A percentile compares a stretch with the other conserved stretches of the same genome.
Evolutionary conservation across 2,329 filamentous ascomycete genomes (phyloP).

Genomic region (Fusarium incarnatum): DNA sequence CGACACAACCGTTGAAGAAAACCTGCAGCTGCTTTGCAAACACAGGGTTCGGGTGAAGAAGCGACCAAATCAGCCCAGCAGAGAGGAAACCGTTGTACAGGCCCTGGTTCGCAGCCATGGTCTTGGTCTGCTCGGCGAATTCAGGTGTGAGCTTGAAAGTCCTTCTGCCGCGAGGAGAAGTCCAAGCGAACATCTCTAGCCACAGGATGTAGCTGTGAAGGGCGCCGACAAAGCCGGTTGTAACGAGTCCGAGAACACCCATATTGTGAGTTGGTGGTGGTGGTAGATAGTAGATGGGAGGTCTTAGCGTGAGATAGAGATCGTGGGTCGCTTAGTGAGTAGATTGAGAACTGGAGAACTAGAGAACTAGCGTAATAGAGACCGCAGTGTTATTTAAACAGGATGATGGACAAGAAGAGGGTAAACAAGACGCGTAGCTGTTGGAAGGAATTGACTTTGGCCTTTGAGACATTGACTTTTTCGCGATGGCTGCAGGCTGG

Average conservation of each 20-base stretch:
- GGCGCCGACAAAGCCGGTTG: constrained; percentile 54
- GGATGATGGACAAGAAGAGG: not conserved
- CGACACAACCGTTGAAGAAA: constrained; percentile 62
- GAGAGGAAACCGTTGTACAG: constrained; percentile 66
- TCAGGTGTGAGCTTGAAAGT: constrained; percentile 59
- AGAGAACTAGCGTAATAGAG: not conserved
- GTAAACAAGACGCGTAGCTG: not conserved
- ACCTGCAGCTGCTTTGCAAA: constrained; percentile 58
- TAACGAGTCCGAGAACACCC: constrained; percentile 49
- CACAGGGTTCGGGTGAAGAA: constrained; percentile 57
- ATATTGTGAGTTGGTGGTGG: constrained; percentile 48
- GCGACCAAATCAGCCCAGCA: constrained; percentile 60
- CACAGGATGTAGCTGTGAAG: constrained; percentile 62
- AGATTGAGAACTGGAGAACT: not conserved
- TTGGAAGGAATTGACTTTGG: not conserved
- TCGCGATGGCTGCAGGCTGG: not conserved
- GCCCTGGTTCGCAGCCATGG: constrained; percentile 63
- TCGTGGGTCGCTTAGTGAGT: not conserved
- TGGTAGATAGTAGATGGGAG: not conserved
- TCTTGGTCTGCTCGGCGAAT: constrained; percentile 58
- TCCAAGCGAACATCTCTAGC: constrained; percentile 65
- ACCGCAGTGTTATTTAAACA: not conserved
- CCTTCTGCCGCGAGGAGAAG: constrained; percentile 57
- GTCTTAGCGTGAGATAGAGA: not conserved
- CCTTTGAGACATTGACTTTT: not conserved